Conservation (phyloP, 345 rosid species). For the Luvunga scandens region DNA sequence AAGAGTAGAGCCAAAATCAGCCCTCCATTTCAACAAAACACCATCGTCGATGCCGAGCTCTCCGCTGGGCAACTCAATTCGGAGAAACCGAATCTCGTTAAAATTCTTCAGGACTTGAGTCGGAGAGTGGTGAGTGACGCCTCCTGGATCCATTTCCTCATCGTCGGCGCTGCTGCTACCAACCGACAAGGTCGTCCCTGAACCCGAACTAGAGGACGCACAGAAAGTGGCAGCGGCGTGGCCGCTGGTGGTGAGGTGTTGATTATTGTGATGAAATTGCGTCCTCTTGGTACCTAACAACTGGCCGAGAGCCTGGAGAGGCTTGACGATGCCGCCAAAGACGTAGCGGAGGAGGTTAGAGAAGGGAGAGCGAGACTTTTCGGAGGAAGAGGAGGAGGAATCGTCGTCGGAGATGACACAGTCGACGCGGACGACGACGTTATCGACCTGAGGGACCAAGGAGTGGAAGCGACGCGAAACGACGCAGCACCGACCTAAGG, state of each 20-base stretch:
- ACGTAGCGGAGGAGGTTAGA: slow-evolving; percentile 51
- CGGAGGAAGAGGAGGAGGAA: slow-evolving; percentile 34
- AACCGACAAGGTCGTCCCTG: slow-evolving; percentile 26
- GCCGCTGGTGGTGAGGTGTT: not conserved
- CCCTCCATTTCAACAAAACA: slow-evolving; percentile 84
- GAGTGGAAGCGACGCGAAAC: slow-evolving; percentile 78
- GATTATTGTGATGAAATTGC: not conserved
- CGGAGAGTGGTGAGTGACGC: slow-evolving; percentile 95
- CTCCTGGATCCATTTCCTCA: slow-evolving; percentile 69
- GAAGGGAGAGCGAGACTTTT: slow-evolving; percentile 59
- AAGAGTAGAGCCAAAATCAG: slow-evolving; percentile 92
- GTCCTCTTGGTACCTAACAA: slow-evolving; percentile 53
- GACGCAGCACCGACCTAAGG: slow-evolving; percentile 88
- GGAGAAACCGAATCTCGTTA: slow-evolving; percentile 76
- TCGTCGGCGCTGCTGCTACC: slow-evolving; percentile 40
- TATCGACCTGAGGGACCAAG: slow-evolving; percentile 74
- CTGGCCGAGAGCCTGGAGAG: slow-evolving; percentile 69
- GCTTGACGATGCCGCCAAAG: slow-evolving; percentile 71
- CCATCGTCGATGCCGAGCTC: slow-evolving; percentile 91
- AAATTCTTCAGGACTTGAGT: slow-evolving; percentile 89
- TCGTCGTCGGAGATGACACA: slow-evolving; percentile 95
- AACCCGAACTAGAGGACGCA: slow-evolving; percentile 7
- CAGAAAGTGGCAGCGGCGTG: not conserved
- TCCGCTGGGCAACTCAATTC: slow-evolving; percentile 84
- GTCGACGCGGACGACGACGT: slow-evolving; percentile 86